A percentile compares a stretch with the other conserved stretches of the same genome.
Conservation (phyloP, 306 rosid species). For the Mucuna pruriens region DNA sequence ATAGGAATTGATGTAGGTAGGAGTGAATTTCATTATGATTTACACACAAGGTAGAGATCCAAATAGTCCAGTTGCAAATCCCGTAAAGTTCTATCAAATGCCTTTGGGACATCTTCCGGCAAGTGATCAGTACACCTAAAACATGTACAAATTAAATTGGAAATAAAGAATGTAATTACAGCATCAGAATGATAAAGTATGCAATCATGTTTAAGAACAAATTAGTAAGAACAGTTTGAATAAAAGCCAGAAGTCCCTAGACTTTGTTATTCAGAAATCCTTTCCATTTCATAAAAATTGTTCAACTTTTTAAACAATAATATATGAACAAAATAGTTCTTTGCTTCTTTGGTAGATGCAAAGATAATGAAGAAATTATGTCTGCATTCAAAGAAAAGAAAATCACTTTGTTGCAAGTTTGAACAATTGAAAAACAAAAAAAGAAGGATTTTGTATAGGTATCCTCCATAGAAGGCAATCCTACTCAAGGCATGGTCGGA, state of each 20-base stretch:
- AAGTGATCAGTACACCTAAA: conserved; percentile 57
- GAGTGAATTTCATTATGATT: conserved; percentile 2
- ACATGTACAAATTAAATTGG: not conserved
- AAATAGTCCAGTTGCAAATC: conserved; percentile 66
- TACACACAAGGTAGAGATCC: conserved; percentile 62
- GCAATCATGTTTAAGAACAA: not conserved
- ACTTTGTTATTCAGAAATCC: not conserved
- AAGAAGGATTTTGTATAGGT: not conserved
- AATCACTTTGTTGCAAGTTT: not conserved
- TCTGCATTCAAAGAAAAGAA: not conserved
- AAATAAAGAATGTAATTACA: not conserved
- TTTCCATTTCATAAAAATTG: not conserved
- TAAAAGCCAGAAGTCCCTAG: not conserved
- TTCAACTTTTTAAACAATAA: not conserved
- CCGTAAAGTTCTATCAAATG: conserved; percentile 52
- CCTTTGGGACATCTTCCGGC: conserved; percentile 60
- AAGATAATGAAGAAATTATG: not conserved
- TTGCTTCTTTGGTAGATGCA: not conserved
- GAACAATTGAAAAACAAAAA: conserved; percentile 6
- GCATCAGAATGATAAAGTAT: not conserved
- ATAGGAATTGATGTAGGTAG: conserved; percentile 6
- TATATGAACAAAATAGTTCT: conserved; percentile 2
- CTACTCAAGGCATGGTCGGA: not conserved
- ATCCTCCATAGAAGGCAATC: not conserved
- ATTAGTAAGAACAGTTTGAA: not conserved